Base-by-base conservation (phyloP, 2,329 filamentous ascomycete genomes). In the Canariomyces notabilis region DNA sequence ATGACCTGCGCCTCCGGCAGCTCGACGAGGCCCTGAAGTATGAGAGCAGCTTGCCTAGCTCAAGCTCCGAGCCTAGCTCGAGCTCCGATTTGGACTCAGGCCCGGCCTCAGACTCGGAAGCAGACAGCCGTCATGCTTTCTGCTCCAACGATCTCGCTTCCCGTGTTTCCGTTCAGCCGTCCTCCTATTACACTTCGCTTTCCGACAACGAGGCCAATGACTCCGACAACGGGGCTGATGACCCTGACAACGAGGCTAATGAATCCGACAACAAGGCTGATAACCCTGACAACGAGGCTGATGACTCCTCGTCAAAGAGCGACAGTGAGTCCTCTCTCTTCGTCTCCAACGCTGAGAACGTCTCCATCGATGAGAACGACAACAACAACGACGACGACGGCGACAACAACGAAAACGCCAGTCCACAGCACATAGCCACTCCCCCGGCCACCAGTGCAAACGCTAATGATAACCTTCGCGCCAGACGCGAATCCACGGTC, bases 1-100 rank as follows among this genome's bases (percentile, higher is more conserved):
- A 57, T 18, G 44, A 56, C 12, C n/a, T 52, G n/a, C 37, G 49
- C 2, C 36, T 22, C 4, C 20, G 22, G 18, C 32, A 42, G 4
- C 11, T 19, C 6, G 36, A 49, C 20, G 37, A 44, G 0, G 49
- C 44, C 5, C 2, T 6, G 15, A 11, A 14, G 18, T 29, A 37
- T 3, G 44, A 42, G 9, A 9, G 14, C 26, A 29, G 26, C 26
- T 4, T 11, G n/a, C 18, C 15, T 29, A 16, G 14, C 21, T 37
- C 36, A n/a, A 14, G 20, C 37, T 39, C 45, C 15, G 35, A 29
- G 12, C 45, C 44, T 7, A 34, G 38, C 15, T 51, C 45, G 12
- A 22, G 22, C 12, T 41, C 44, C 2, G 35, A 32, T 18, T 43
- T 9, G 4, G 26, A 29, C 7, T 40, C 38, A 8, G 29, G 22